phyloP scores from a whole-genome alignment of 176 grass and related monocot genomes.

The Elymus sibiricus region DNA sequence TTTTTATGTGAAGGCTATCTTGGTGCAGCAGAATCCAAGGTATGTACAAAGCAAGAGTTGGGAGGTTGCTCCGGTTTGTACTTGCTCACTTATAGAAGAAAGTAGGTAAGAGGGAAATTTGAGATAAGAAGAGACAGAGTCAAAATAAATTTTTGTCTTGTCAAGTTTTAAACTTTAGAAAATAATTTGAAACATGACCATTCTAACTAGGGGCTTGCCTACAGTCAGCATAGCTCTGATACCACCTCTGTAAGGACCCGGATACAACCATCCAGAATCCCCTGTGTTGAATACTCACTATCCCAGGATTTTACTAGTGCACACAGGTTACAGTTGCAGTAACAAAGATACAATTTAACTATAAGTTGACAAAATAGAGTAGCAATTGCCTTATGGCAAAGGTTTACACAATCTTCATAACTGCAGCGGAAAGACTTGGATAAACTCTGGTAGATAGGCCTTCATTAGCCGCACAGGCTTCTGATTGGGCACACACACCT shows the following conservation, averaged over 20 bases:
- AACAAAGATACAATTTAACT: neutral
- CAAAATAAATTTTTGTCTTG: too few relatives aligned
- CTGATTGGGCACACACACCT: neutral
- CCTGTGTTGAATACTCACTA: neutral
- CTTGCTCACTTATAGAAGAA: too few relatives aligned
- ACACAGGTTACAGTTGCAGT: neutral
- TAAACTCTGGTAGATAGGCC: neutral
- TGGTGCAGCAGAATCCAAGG: too few relatives aligned
- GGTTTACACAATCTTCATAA: neutral
- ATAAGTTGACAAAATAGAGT: neutral
- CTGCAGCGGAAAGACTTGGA: neutral
- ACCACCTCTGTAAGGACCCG: neutral
- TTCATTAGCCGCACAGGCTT: neutral
- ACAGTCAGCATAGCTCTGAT: too few relatives aligned
- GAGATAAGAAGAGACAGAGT: too few relatives aligned
- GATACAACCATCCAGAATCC: neutral
- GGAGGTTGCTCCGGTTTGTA: too few relatives aligned
- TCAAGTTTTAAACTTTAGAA: too few relatives aligned
- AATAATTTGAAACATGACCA: too few relatives aligned
- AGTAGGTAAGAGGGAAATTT: too few relatives aligned
- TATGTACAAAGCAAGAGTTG: too few relatives aligned
- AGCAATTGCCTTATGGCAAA: neutral
- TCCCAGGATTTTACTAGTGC: neutral
- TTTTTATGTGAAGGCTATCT: too few relatives aligned
- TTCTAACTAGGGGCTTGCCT: too few relatives aligned